These are phyloP conservation scores for Phialophora macrospora DNA, from an alignment of 2,329 filamentous ascomycete genomes.

Conservation along the genomic window DNA sequence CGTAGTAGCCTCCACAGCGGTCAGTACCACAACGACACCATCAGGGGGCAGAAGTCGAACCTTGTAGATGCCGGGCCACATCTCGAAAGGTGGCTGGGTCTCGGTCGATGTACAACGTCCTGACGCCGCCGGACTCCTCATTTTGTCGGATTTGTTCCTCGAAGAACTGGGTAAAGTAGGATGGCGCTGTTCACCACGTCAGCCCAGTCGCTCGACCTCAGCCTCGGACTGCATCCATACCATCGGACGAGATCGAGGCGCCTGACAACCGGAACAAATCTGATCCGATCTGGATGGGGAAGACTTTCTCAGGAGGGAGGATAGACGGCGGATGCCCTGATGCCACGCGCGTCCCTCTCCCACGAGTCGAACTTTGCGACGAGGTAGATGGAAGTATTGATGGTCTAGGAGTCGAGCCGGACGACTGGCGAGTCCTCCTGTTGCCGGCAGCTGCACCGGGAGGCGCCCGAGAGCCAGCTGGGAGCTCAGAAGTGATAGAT, in stretches of 20 bases:
- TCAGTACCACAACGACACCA: constrained; percentile 13
- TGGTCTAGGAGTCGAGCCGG: constrained; percentile 27
- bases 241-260: constrained; percentile 73
- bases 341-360: constrained; percentile 32
- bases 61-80: constrained; percentile 87
- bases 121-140: constrained; percentile 65
- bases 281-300: constrained; percentile 72
- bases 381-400: constrained; percentile 17
- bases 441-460: constrained; percentile 21
- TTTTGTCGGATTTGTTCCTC: constrained; percentile 74
- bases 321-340: constrained; percentile 38
- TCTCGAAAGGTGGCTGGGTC: constrained; percentile 88
- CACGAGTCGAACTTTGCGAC: constrained; percentile 26
- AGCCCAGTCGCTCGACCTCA: constrained; percentile 11
- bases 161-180: constrained; percentile 96
- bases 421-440: constrained; percentile 26
- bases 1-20: constrained; percentile 70
- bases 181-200: constrained; percentile 72
- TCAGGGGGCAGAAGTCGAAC: constrained; percentile 40
- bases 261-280: constrained; percentile 72
- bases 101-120: constrained; percentile 92
- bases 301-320: constrained; percentile 65
- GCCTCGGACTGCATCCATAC: constrained; percentile 53
- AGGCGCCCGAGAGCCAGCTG: constrained; percentile 23
- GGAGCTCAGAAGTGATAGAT: constrained; percentile 34